Conservation (phyloP, 345 rosid species). For the Gossypium bickii region DNA sequence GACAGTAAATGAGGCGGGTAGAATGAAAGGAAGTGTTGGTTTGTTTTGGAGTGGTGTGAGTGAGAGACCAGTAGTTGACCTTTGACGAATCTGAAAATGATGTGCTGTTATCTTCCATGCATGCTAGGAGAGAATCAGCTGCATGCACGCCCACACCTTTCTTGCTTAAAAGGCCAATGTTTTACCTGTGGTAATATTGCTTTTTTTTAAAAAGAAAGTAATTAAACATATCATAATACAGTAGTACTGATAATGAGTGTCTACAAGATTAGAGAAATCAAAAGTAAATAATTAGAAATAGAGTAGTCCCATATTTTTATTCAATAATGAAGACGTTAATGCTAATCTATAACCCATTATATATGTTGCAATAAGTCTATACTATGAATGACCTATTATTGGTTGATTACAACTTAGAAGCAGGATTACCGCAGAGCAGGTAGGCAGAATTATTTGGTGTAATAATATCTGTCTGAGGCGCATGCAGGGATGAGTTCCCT, state of each 20-base stretch:
- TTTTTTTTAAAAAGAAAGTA: too few species aligned
- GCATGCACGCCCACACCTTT: too few species aligned
- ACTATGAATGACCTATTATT: not conserved
- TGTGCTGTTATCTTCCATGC: not conserved
- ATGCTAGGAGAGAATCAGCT: not conserved
- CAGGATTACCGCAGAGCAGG: not conserved
- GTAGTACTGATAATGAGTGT: not conserved
- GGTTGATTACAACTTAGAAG: not conserved
- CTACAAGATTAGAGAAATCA: not conserved
- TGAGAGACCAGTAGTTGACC: constrained; percentile 11
- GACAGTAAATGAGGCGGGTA: not conserved
- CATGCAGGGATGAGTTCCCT: not conserved
- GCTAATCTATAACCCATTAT: not conserved
- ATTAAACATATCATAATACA: too few species aligned
- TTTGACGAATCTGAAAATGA: not conserved
- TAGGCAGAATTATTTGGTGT: not conserved
- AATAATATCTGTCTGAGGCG: not conserved
- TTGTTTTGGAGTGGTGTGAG: too few species aligned
- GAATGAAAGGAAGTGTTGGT: not conserved
- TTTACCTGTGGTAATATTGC: too few species aligned
- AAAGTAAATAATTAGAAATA: not conserved
- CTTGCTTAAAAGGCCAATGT: too few species aligned
- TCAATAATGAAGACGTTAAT: not conserved
- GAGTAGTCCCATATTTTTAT: not conserved
- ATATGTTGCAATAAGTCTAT: not conserved